phyloP scores from a whole-genome alignment of 345 rosid species.

The Orychophragmus violaceus region DNA sequence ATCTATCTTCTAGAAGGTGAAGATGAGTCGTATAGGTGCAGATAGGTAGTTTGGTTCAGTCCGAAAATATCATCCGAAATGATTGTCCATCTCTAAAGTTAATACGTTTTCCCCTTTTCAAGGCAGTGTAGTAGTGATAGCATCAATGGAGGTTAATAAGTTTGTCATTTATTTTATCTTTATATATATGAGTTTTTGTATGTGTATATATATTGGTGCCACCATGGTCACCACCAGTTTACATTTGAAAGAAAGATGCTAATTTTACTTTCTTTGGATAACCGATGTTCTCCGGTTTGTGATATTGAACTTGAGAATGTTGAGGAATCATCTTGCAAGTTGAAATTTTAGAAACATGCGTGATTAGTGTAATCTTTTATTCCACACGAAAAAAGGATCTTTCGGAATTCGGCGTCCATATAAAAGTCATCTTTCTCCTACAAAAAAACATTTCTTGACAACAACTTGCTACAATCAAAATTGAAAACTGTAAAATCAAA shows the following conservation, averaged over 20 bases:
- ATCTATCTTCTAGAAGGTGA: constrained; percentile 52
- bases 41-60: constrained; percentile 28
- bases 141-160: too few relatives aligned
- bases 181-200: constrained; percentile 22
- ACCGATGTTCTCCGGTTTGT: neutral
- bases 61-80: constrained; percentile 6
- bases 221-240: constrained; percentile 17
- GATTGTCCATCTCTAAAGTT: neutral
- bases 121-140: constrained; percentile 20
- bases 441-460: constrained; percentile 3
- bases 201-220: constrained; percentile 27
- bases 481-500: constrained; percentile 5
- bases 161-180: constrained; percentile 12
- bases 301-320: neutral
- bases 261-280: constrained; percentile 11
- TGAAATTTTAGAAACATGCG: too few relatives aligned
- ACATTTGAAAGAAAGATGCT: constrained; percentile 24
- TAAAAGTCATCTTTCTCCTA: constrained; percentile 6
- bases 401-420: neutral
- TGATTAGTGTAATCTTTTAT: neutral
- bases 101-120: neutral
- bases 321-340: too few relatives aligned
- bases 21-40: constrained; percentile 23
- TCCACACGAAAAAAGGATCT: constrained; percentile 8
- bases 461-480: constrained; percentile 26